Evolutionary conservation across 306 rosid species (phyloP), one percentile per base, ranked within the genome.

Genomic region (Arachis hypogaea): DNA sequence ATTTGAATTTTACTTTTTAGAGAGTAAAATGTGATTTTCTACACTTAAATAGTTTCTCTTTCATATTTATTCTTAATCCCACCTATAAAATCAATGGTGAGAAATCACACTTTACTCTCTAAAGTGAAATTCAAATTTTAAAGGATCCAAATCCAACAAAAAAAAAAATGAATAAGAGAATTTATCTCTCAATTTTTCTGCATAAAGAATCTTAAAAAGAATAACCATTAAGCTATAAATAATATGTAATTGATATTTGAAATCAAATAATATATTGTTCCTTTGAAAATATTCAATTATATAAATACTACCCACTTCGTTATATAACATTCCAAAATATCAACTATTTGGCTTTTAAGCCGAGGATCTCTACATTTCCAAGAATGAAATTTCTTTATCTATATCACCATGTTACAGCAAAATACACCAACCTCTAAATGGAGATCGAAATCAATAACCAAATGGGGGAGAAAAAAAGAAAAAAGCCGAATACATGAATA

Each of bases 331-430:
- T 59, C 43, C 64, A 59, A 12, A 82, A 63, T 59, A 56, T 61
- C 51, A 82, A 82, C 82, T 40, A 69, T n/a, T 66, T 57, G 59
- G 68, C 49, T 66, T 65, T 58, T 59, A 30, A 61, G 71, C 73
- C 73, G 72, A 75, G 62, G 44, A 18, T 61, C 81, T 77, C 81
- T 76, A 77, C 87, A 80, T 52, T 83, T 76, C 78, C 76, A 85
- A 77, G 82, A 71, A 76, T 61, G 46, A 44, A 65, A 69, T 60
- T 62, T 36, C 42, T 76, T 55, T 56, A 50, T 67, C 83, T 81
- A 76, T 82, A 45, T 65, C 56, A 63, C 73, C 72, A 76, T 18
- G 56, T 60, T 78, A 66, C 82, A 80, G 45, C 63, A 78, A 64
- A 74, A 63, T 65, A 83, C 77, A 76, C 69, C 69, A 71, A 68